Conservation (phyloP, 495 filamentous ascomycete species). For the Penicillium taxi region DNA sequence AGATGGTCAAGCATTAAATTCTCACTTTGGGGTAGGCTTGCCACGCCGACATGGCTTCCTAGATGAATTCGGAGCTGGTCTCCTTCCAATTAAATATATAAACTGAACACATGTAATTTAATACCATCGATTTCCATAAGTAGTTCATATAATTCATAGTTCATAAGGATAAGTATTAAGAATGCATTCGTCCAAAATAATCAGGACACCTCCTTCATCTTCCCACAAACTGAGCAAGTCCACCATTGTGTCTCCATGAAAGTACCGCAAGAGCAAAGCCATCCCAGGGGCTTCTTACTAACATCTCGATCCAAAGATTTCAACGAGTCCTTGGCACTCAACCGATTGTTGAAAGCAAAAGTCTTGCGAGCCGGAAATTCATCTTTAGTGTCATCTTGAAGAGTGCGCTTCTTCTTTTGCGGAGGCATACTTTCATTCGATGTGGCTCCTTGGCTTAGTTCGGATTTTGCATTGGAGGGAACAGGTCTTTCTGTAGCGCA, state of each 20-base stretch:
- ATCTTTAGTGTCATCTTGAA: slow-evolving; percentile 2
- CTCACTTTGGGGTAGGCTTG: too few relatives aligned
- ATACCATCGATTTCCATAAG: too few relatives aligned
- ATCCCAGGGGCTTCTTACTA: slow-evolving; percentile 46
- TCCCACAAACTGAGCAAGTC: slow-evolving; percentile 65
- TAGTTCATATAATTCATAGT: too few relatives aligned
- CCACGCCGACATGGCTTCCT: too few relatives aligned
- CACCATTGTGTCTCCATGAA: slow-evolving; percentile 68
- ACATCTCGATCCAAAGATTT: slow-evolving; percentile 30
- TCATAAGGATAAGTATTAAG: too few relatives aligned
- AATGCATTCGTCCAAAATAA: too few relatives aligned
- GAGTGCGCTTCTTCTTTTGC: slow-evolving; percentile 17
- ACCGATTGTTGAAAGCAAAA: slow-evolving; percentile 30
- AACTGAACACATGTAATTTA: too few relatives aligned
- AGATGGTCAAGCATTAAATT: too few relatives aligned
- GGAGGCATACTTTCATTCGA: neutral
- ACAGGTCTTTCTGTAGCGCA: slow-evolving; percentile 60
- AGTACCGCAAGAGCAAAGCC: slow-evolving; percentile 63
- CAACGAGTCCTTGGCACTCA: slow-evolving; percentile 31
- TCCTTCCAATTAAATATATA: too few relatives aligned
- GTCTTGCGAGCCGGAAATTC: slow-evolving; percentile 10
- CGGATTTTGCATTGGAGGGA: slow-evolving; percentile 16
- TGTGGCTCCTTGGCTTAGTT: slow-evolving; percentile 8
- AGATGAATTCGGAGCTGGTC: too few relatives aligned
- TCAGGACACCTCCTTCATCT: too few relatives aligned